Evolutionary conservation across 2,329 filamentous ascomycete species (phyloP), one percentile per base, ranked within the genome.

Genomic region (Neofusicoccum umdonicola): DNA sequence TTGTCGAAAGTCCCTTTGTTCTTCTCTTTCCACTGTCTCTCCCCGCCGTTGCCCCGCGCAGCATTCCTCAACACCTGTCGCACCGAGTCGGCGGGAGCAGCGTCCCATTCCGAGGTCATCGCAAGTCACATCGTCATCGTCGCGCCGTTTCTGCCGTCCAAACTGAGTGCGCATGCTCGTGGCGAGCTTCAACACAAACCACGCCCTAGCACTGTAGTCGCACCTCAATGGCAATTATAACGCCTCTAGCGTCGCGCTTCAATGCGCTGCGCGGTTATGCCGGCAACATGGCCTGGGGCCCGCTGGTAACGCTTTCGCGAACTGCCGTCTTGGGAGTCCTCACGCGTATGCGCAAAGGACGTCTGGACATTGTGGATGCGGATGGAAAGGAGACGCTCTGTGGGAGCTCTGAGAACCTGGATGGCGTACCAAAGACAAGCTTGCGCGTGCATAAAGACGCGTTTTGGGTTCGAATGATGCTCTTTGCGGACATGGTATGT

Each of bases 401-500:
- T 72, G 76, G 67, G 17, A 63, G 39, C n/a, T 5, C 37, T 69
- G 74, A 70, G 42, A 77, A 78, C 63, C 72, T 75, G 6, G 76
- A 76, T 63, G 77, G 73, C 15, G 67, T 72, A 15, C 81, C 80
- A 27, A 78, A 79, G 41, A 82, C 86, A 3, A 83, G 87, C 69
- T 76, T 91, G 39, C 80, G 83, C 12, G 83, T 91, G 8, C 84
- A 85, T 71, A 85, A 85, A 69, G 88, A 90, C 67, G 81, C 86
- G 35, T 91, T 91, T 72, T 92, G 88, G 88, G 83, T 90, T 71
- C 83, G 89, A 45, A 76, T 90, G 60, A 82, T 88, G 51, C 76
- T 92, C 34, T 90, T 90, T 71, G 87, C 86, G 42, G 89, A 92
- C 74, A 91, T 92, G 88, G 80, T 82, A 68, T n/a, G 76, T 69